These are phyloP conservation scores for Coix lacrymajobi DNA, from an alignment of 176 grass and related monocot genomes.

Conservation along the genomic window DNA sequence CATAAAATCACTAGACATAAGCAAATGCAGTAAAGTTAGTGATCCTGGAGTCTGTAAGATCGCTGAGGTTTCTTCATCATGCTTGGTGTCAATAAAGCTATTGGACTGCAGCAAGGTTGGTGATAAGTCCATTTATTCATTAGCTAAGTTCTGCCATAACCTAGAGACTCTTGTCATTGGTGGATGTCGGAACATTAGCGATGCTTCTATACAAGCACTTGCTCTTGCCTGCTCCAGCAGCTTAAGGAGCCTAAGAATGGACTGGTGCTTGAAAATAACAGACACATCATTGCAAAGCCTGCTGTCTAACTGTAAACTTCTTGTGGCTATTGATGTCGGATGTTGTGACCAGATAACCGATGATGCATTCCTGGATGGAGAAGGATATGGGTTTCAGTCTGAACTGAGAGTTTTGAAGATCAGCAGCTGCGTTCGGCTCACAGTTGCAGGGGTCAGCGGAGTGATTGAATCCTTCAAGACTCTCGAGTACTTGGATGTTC, in stretches of 20 bases:
- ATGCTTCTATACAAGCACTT: slow-evolving; percentile 55
- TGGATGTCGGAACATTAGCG: slow-evolving; percentile 61
- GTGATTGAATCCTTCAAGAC: slow-evolving; percentile 42
- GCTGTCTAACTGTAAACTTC: slow-evolving; percentile 58
- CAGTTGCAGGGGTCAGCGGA: slow-evolving; percentile 26
- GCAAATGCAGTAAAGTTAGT: slow-evolving; percentile 78
- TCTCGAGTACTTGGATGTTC: slow-evolving; percentile 65
- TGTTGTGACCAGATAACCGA: slow-evolving; percentile 69
- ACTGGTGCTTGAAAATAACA: slow-evolving; percentile 75
- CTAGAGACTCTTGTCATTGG: slow-evolving; percentile 66
- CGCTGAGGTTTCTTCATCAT: slow-evolving; percentile 49
- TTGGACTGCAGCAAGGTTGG: slow-evolving; percentile 65
- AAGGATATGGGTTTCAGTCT: slow-evolving; percentile 29
- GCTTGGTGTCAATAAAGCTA: slow-evolving; percentile 63
- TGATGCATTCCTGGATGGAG: slow-evolving; percentile 40
- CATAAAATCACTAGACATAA: slow-evolving; percentile 74
- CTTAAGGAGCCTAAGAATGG: slow-evolving; percentile 55
- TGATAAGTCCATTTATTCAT: slow-evolving; percentile 55
- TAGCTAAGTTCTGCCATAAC: slow-evolving; percentile 64
- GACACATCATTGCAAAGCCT: slow-evolving; percentile 45
- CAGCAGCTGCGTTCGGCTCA: slow-evolving; percentile 43
- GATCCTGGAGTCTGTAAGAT: slow-evolving; percentile 67
- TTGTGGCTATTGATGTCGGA: slow-evolving; percentile 72
- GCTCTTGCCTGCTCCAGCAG: slow-evolving; percentile 49
- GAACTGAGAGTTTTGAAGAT: slow-evolving; percentile 57